These are phyloP conservation scores for Colletotrichum trifolii DNA, from an alignment of 2,329 filamentous ascomycete genomes.

Conservation along the genomic window DNA sequence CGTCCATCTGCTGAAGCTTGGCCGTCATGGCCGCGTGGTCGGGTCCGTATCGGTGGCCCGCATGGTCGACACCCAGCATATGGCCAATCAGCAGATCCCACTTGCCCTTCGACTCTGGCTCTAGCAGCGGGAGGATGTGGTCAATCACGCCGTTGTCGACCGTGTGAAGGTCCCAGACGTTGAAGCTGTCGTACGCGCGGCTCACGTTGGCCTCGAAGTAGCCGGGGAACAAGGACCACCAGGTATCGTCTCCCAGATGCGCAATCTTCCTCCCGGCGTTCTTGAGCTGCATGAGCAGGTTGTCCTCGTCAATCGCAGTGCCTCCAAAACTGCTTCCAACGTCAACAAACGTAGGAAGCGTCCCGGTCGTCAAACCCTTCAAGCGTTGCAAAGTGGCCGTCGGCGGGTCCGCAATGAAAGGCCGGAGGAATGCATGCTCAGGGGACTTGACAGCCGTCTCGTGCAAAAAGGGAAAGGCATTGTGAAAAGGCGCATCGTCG, in stretches of 20 bases:
- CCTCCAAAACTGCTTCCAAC: constrained; percentile 95
- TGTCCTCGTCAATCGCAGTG: constrained; percentile 93
- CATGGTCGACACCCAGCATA: constrained; percentile 95
- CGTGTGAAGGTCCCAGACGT: constrained; percentile 97
- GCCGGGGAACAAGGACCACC: constrained; percentile 92
- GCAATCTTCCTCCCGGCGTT: constrained; percentile 79
- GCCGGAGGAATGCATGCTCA: constrained; percentile 86
- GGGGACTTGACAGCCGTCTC: constrained; percentile 81
- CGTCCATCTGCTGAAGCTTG: constrained; percentile 93
- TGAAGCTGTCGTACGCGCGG: constrained; percentile 93
- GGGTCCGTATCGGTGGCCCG: constrained; percentile 94
- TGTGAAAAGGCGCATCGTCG: constrained; percentile 74
- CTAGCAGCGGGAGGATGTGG: constrained; percentile 86
- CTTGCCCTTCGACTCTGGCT: constrained; percentile 69
- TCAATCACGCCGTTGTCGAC: constrained; percentile 95
- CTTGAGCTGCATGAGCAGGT: constrained; percentile 75
- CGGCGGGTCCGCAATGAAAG: constrained; percentile 96
- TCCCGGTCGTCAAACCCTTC: constrained; percentile 95
- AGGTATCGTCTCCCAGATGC: constrained; percentile 97
- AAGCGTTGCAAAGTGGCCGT: constrained; percentile 92
- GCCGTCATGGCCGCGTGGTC: constrained; percentile 91
- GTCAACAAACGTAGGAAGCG: constrained; percentile 93
- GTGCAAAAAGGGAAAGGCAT: constrained; percentile 88
- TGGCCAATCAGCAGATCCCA: constrained; percentile 98
- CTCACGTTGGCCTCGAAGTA: constrained; percentile 92